phyloP scores from a whole-genome alignment of 2,329 filamentous ascomycete species.

The Nemania diffusa region DNA sequence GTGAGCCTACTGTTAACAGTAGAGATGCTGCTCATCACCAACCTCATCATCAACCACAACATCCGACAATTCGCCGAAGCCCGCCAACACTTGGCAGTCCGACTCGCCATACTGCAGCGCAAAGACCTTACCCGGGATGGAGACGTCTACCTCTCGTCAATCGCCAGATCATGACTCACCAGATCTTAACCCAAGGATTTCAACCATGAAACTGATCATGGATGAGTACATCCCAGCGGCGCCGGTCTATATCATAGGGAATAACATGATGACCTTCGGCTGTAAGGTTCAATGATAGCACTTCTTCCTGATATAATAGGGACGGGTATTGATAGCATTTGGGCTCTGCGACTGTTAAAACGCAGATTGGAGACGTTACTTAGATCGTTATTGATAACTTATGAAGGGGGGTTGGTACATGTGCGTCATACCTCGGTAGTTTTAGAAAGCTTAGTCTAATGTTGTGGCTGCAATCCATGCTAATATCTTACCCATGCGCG shows the following conservation, averaged over 20 bases:
- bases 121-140: constrained; percentile 42
- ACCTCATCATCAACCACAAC: constrained; percentile 22
- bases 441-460: constrained; percentile 23
- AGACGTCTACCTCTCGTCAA: constrained; percentile 46
- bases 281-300: not conserved
- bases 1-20: constrained; percentile 6
- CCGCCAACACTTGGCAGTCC: constrained; percentile 33
- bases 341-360: constrained; percentile 8
- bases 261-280: not conserved
- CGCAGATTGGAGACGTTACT: not conserved
- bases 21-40: constrained; percentile 34
- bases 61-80: constrained; percentile 28
- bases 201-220: constrained; percentile 37
- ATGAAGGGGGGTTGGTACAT: constrained; percentile 19
- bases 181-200: constrained; percentile 48
- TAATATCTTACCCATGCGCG: too few species aligned
- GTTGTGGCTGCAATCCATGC: constrained; percentile 20
- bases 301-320: constrained; percentile 10
- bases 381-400: constrained; percentile 19
- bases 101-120: constrained; percentile 33
- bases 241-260: not conserved
- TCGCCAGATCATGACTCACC: constrained; percentile 48
- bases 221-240: not conserved
- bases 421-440: constrained; percentile 24
- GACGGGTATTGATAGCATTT: constrained; percentile 32